Evolutionary conservation across 768 basidiomycete species (phyloP), one percentile per base, ranked within the genome.

Genomic region (Russula earlei): DNA sequence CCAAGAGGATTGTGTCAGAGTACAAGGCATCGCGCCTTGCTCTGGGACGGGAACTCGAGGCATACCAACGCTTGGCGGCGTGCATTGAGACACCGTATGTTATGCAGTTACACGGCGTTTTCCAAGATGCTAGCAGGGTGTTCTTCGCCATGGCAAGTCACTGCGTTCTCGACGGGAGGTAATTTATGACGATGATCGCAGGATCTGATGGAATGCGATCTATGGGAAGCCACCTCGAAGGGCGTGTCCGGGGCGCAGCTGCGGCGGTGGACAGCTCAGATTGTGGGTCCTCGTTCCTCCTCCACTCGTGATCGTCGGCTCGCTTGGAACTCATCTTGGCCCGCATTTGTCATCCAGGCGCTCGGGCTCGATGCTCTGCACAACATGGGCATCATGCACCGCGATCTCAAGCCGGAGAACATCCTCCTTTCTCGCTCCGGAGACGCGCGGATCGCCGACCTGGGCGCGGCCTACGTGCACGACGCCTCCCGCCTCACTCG

Each of bases 361-460:
- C 37, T 58, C 10, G 59, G 62, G 4, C 54, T 62, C 44, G 45
- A 60, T 10, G 55, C 59, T 6, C 59, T 61, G 20, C 62, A 62
- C 50, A 54, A 56, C 25, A 61, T 62, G 59, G 62, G 62, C 43
- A 57, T 62, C 22, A 50, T 62, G 54, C 62, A 61, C 36, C 59
- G 62, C 29, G 62, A 62, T 53, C 45, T 62, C 19, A 62, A 62
- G 62, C 59, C 62, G 19, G 62, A 62, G 31, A 62, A 62, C 36
- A 61, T 61, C 9, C 59, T 62, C 33, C 34, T 62, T 29, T 57
- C 61, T 20, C 55, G 52, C 49, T 36, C 55, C 9, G 61, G 59
- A 19, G 61, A 57, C 31, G 62, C 47, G 38, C 62, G 59, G 14
- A 54, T 61, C 46, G 59, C 59, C 4, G 62, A 62, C 55, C 31